phyloP scores from a whole-genome alignment of 176 grass and related monocot species.

The Bonia amplexicaulis region DNA sequence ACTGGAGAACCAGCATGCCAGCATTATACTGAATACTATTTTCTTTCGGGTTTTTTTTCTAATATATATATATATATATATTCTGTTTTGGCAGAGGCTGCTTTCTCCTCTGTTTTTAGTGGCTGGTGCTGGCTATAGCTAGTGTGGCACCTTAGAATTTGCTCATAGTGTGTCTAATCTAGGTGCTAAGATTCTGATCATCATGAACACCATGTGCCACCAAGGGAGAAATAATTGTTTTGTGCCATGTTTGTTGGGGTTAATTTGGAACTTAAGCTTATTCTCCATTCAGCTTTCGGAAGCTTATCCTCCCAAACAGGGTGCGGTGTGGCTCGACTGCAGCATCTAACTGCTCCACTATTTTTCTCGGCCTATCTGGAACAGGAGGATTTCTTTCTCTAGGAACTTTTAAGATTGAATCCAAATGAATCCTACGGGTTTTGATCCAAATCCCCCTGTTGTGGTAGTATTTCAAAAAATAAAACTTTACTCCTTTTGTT shows the following conservation, averaged over 20 bases:
- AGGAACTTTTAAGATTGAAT: too few relatives aligned
- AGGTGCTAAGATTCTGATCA: background rate
- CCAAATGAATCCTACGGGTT: too few relatives aligned
- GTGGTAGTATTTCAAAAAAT: too few relatives aligned
- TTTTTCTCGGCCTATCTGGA: background rate
- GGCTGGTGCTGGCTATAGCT: background rate
- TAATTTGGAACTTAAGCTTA: background rate
- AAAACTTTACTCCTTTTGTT: too few relatives aligned
- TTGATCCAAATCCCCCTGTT: too few relatives aligned
- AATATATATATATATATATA: background rate
- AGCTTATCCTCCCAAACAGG: background rate
- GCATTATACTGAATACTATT: background rate
- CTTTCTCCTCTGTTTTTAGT: background rate
- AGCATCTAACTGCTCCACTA: background rate
- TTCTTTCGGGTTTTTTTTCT: background rate
- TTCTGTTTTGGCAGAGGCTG: background rate
- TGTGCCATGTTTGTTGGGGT: background rate
- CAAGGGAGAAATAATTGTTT: background rate
- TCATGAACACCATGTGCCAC: background rate
- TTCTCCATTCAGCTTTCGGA: background rate
- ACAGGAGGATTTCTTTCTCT: too few relatives aligned
- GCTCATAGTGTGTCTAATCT: conserved; percentile 15
- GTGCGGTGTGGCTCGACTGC: too few relatives aligned
- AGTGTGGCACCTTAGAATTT: background rate
- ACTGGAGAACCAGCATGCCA: background rate